Evolutionary conservation across 2,329 filamentous ascomycete genomes (phyloP), one percentile per base, ranked within the genome.

Genomic region (Ceratocystis lukuohia): DNA sequence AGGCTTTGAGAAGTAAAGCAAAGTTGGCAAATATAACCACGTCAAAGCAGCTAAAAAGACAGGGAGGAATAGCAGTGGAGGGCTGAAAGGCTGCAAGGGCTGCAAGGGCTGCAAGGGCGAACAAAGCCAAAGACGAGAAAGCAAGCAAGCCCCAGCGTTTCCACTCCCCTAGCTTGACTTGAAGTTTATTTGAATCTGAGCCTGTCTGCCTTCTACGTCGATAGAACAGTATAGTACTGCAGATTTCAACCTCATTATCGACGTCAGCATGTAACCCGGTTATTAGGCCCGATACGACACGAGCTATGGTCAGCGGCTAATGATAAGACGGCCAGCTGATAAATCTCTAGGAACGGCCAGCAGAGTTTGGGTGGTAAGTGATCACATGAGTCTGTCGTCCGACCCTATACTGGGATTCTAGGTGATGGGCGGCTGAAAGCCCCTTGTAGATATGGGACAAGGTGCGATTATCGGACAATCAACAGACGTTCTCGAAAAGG

Each of bases 31-130:
- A 37, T n/a, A 59, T 8, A 59, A 37, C 30, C 56, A 59, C 37
- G 61, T 30, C 61, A 46, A 62, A 48, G 61, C 37, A 48, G 20
- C 22, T 30, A 62, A 48, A 45, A 62, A 28, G 22, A 41, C 45
- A 48, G 61, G 41, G 33, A 62, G 20, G 5, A 20, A 30, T 15
- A 30, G 41, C 44, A 15, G 10, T 41, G 12, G 37, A 41, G 37
- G 37, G 37, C 10, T 41, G 12, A 4, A 41, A 46, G 30, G 8
- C 30, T 59, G 56, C 56, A 59, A 59, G 28, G 28, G 28, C 56
- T 41, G 37, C 37, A 7, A 22, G 30, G 10, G 61, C 28, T 37
- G 28, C 53, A 59, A 59, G 56, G 28, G 56, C 56, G 37, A 30
- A 5, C 37, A 41, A 41, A 41, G 37, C 37, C 37, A 41, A 15